Evolutionary conservation across 2,329 filamentous ascomycete species (phyloP).

Genomic region (Sphaerulina vaccinii): DNA sequence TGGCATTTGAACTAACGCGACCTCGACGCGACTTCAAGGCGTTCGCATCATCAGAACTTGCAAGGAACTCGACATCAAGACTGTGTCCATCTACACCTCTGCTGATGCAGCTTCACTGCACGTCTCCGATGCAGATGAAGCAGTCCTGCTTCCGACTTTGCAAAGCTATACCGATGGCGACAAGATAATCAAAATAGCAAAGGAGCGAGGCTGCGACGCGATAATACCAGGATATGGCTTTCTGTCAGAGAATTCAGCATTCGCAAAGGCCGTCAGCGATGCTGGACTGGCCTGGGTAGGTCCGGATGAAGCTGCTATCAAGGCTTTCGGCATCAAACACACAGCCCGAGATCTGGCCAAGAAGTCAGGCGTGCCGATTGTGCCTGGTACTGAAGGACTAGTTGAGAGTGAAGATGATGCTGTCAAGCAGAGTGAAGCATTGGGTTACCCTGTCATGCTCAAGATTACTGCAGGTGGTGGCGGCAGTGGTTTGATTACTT

Average conservation of each 20-base stretch:
- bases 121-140: slow-evolving; percentile 54
- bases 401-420: slow-evolving; percentile 51
- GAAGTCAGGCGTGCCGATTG: slow-evolving; percentile 54
- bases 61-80: slow-evolving; percentile 50
- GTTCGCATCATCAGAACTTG: slow-evolving; percentile 54
- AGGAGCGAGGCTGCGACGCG: slow-evolving; percentile 51
- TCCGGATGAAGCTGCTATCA: slow-evolving; percentile 22
- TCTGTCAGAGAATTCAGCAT: slow-evolving; percentile 62
- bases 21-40: slow-evolving; percentile 24
- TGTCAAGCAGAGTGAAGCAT: slow-evolving; percentile 42
- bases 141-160: slow-evolving; percentile 50
- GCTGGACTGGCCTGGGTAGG: slow-evolving; percentile 61
- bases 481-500: slow-evolving; percentile 60
- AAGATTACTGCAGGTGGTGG: slow-evolving; percentile 65
- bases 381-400: slow-evolving; percentile 54
- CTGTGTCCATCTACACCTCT: slow-evolving; percentile 58
- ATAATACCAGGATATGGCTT: slow-evolving; percentile 69
- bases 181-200: slow-evolving; percentile 54
- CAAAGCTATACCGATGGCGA: slow-evolving; percentile 52
- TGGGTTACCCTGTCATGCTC: slow-evolving; percentile 54
- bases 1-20: neutral
- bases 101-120: slow-evolving; percentile 57
- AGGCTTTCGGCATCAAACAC: slow-evolving; percentile 59
- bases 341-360: slow-evolving; percentile 55
- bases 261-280: slow-evolving; percentile 54